Base-by-base conservation (phyloP, 139 green algal species). In the Monoraphidium neglectum region DNA sequence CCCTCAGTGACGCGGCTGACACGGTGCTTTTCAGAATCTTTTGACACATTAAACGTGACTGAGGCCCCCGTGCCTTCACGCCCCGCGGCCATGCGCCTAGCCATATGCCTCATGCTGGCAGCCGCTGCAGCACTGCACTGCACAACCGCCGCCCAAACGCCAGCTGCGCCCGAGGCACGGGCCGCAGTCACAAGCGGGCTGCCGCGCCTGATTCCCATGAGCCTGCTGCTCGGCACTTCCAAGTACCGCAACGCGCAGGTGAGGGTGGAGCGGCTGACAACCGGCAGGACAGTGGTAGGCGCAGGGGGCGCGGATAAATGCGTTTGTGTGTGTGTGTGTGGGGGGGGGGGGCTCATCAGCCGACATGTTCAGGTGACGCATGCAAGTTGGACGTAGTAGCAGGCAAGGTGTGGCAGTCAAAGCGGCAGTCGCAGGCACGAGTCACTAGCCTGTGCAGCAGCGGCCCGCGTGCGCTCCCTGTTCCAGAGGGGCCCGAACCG, bases 221-320 rank as follows among this genome's bases (percentile, higher is more conserved):
- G 54, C 35, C 53, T 76, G 36, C 53, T 76, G 53, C 35, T 76
- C 10, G 54, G 70, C 33, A 67, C 65, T 37, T 47, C 26, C 30
- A 76, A 76, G 32, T 67, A 76, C 35, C 26, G 53, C 3, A 76
- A 76, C 32, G 51, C 70, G n/a, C 70, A 76, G 70, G 70, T 76
- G 3, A 4, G 53, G 21, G 4, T 32, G 12, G 15, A 1, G 15
- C 16, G 26, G 21, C 21, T 66, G 15, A n/a, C 15, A 13, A 36
- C 23, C 1, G n/a, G 35, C 16, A 38, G 2, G 60, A 24, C 60
- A 67, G 59, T 32, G 38, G 59, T 32, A 66, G 28, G 12, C 37
- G 59, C 59, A 23, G 28, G 43, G 33, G 18, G 30, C 16, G 13
- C 3, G 2, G 59, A 28, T 37, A 2, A 37, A 37, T 15, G 10